These are phyloP conservation scores for Cyclotella baltica DNA, from an alignment of 108 stramenopile species.

Conservation along the genomic window DNA sequence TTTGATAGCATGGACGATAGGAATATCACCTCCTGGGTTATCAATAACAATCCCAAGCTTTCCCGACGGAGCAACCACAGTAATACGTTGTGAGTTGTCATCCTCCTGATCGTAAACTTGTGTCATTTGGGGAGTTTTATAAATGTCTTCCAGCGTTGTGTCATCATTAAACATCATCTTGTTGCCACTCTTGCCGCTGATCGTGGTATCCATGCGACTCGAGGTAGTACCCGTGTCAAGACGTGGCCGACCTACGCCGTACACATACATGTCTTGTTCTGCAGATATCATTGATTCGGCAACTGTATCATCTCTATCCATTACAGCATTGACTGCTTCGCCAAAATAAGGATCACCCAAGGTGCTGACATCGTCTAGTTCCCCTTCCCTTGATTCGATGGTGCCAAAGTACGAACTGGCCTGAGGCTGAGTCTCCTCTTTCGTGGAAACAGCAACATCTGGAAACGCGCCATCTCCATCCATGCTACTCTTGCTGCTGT, in stretches of 20 bases:
- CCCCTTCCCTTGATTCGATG: constrained; percentile 57
- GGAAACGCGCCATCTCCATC: constrained; percentile 2
- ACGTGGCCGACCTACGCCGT: constrained; percentile 28
- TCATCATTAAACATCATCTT: constrained; percentile 48
- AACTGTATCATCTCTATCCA: constrained; percentile 46
- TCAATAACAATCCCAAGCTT: constrained; percentile 91
- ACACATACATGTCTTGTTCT: constrained; percentile 30
- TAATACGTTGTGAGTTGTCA: constrained; percentile 29
- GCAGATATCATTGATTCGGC: constrained; percentile 36
- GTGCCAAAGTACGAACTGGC: constrained; percentile 48
- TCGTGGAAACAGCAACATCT: not conserved
- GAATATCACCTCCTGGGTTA: constrained; percentile 76
- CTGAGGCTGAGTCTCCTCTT: constrained; percentile 10
- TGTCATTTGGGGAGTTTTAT: constrained; percentile 25
- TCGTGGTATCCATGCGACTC: constrained; percentile 45
- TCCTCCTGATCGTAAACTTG: constrained; percentile 22
- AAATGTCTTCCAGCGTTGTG: constrained; percentile 46
- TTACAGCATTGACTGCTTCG: constrained; percentile 47
- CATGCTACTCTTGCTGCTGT: not conserved
- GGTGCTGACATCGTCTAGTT: constrained; percentile 84
- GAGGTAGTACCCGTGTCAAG: constrained; percentile 37
- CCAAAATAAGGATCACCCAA: constrained; percentile 85
- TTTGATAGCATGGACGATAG: constrained; percentile 88
- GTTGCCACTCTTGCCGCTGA: constrained; percentile 7
- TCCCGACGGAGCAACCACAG: constrained; percentile 60